Evolutionary conservation across 202 grass and related monocot species (phyloP).

Genomic region (Elaeis oleifera): DNA sequence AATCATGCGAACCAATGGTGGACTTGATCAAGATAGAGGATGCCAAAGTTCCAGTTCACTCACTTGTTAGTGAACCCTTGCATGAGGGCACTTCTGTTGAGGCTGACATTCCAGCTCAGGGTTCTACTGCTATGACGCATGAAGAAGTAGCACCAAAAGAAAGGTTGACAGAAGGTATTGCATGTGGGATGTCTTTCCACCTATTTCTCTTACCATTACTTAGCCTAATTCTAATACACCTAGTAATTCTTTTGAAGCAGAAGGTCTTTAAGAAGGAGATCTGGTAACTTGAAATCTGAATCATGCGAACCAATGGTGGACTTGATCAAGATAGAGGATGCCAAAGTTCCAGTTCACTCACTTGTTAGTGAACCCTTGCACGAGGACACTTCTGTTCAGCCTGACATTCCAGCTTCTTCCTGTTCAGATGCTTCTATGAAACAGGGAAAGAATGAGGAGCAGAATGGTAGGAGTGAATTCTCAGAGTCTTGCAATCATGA

Average conservation of each 20-base stretch:
- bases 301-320: constrained; percentile 8
- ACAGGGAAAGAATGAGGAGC: constrained; percentile 8
- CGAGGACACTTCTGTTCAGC: constrained; percentile 6
- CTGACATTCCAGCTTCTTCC: constrained; percentile 3
- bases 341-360: constrained; percentile 9
- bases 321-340: constrained; percentile 7
- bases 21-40: constrained; percentile 8
- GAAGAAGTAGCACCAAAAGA: constrained; percentile 10
- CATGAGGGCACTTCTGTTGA: constrained; percentile 12
- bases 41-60: constrained; percentile 9
- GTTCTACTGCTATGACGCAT: constrained; percentile 12
- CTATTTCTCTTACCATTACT: not conserved
- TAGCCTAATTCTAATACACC: not conserved
- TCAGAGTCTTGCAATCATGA: constrained; percentile 4
- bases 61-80: not conserved
- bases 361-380: not conserved
- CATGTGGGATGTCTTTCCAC: constrained; percentile 6
- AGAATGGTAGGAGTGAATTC: constrained; percentile 3
- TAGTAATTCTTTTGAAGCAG: constrained; percentile 17
- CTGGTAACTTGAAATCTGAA: constrained; percentile 20
- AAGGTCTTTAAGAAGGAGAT: constrained; percentile 18
- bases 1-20: constrained; percentile 8
- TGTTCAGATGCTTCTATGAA: constrained; percentile 6
- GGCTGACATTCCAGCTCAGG: constrained; percentile 12
- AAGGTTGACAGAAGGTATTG: constrained; percentile 21